A percentile compares a stretch with the other conserved stretches of the same genome.
Evolutionary conservation across 2,329 filamentous ascomycete genomes (phyloP).

Genomic region (Calonectria naviculata): DNA sequence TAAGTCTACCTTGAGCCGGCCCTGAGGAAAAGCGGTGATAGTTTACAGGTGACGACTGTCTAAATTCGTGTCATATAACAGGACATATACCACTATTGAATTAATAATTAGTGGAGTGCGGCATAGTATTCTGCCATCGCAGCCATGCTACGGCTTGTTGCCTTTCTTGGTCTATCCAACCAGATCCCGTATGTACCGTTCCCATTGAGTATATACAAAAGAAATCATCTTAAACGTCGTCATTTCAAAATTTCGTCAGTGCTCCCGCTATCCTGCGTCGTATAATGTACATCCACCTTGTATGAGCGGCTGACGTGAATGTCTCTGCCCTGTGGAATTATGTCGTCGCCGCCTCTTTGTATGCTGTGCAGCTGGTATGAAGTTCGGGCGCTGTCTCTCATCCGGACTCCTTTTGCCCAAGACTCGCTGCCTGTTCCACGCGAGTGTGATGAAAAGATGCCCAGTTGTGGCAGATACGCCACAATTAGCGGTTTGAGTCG

Average conservation of each 20-base stretch:
- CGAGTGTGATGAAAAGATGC: neutral
- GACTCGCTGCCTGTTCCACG: neutral
- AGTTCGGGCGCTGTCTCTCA: neutral
- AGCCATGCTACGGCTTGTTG: too few species aligned
- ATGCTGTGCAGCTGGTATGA: neutral
- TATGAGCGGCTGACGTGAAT: neutral
- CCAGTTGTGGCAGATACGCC: neutral
- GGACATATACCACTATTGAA: too few species aligned
- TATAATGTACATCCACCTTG: neutral
- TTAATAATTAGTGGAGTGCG: too few species aligned
- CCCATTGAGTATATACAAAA: too few species aligned
- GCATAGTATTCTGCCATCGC: too few species aligned
- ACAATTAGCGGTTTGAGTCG: conserved; percentile 31
- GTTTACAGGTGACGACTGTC: too few species aligned
- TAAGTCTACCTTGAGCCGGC: too few species aligned
- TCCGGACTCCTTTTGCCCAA: neutral
- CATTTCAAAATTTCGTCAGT: neutral
- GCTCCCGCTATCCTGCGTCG: neutral
- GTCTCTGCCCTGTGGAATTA: neutral
- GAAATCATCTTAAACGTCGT: too few species aligned
- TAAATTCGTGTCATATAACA: too few species aligned
- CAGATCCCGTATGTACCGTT: too few species aligned
- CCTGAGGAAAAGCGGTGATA: too few species aligned
- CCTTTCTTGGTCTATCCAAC: too few species aligned
- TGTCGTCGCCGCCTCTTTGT: neutral